Percentiles rank a stretch among this genome's conserved stretches.
Conservation (phyloP, 768 basidiomycete genomes). For the Russula dissimulans region DNA sequence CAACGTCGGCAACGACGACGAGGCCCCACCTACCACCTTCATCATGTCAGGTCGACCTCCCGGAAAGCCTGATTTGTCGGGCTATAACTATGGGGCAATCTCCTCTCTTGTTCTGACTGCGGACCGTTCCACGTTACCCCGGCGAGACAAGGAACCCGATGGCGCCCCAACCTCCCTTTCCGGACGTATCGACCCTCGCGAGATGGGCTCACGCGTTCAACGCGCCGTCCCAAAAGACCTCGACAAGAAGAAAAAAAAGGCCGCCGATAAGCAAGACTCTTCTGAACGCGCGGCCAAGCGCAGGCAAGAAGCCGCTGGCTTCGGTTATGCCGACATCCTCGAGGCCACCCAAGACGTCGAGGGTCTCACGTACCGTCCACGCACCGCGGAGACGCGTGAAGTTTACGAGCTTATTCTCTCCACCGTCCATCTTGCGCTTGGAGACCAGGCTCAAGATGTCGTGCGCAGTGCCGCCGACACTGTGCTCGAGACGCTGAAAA, state of each 20-base stretch:
- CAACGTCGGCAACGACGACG: conserved; percentile 16
- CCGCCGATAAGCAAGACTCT: conserved; percentile 47
- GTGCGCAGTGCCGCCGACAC: conserved; percentile 93
- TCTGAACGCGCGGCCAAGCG: conserved; percentile 51
- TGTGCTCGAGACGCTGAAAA: conserved; percentile 82
- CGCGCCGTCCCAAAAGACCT: conserved; percentile 79
- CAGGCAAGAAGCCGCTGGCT: conserved; percentile 52
- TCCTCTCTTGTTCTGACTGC: conserved; percentile 93
- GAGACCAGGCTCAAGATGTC: conserved; percentile 94
- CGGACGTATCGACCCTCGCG: conserved; percentile 78
- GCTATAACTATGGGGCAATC: conserved; percentile 94
- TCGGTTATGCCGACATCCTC: conserved; percentile 85
- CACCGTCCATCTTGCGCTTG: conserved; percentile 71
- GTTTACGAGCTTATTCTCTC: conserved; percentile 89
- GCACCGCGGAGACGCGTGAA: conserved; percentile 89
- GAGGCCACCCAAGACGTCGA: conserved; percentile 92
- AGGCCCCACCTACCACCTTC: not conserved
- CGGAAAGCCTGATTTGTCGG: conserved; percentile 71
- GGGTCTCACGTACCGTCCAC: conserved; percentile 84
- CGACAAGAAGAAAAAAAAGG: conserved; percentile 91
- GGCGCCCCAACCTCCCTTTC: conserved; percentile 90
- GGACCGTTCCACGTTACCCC: conserved; percentile 67
- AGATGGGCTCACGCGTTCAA: conserved; percentile 90
- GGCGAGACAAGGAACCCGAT: conserved; percentile 93
- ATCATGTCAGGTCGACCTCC: conserved; percentile 32